phyloP scores from a whole-genome alignment of 805 yeast species.

The Saccharomycopsis amapae region DNA sequence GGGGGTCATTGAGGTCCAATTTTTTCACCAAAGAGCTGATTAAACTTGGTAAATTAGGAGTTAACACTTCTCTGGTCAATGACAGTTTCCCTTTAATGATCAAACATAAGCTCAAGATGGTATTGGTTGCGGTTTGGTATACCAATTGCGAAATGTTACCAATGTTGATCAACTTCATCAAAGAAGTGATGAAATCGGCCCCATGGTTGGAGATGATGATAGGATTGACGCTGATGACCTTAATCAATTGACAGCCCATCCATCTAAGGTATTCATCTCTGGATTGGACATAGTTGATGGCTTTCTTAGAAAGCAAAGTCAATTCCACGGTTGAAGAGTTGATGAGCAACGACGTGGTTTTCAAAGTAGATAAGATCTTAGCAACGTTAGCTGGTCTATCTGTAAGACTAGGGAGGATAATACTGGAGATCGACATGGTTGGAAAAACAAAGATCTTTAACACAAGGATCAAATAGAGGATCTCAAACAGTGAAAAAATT shows the following conservation, averaged over 20 bases:
- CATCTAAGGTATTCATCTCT: slow-evolving; percentile 13
- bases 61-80: slow-evolving; percentile 72
- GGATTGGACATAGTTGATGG: slow-evolving; percentile 11
- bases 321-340: slow-evolving; percentile 9
- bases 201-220: slow-evolving; percentile 38
- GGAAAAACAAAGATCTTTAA: neutral
- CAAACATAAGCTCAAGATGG: slow-evolving; percentile 7
- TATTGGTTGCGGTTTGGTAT: slow-evolving; percentile 34
- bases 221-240: slow-evolving; percentile 27
- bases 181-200: slow-evolving; percentile 31
- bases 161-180: slow-evolving; percentile 36
- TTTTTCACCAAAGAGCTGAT: slow-evolving; percentile 46
- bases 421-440: slow-evolving; percentile 15
- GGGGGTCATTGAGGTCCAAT: slow-evolving; percentile 33
- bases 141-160: slow-evolving; percentile 36
- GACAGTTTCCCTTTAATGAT: slow-evolving; percentile 74
- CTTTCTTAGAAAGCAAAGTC: slow-evolving; percentile 7
- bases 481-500: too few relatives aligned
- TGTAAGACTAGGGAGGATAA: slow-evolving; percentile 14
- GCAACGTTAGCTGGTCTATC: slow-evolving; percentile 11
- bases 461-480: too few relatives aligned
- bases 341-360: slow-evolving; percentile 2
- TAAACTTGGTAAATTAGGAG: slow-evolving; percentile 66
- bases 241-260: slow-evolving; percentile 16
- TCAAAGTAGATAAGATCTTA: slow-evolving; percentile 4